Evolutionary conservation across 768 basidiomycete species (phyloP).

Genomic region (Lentinula guzmanii): DNA sequence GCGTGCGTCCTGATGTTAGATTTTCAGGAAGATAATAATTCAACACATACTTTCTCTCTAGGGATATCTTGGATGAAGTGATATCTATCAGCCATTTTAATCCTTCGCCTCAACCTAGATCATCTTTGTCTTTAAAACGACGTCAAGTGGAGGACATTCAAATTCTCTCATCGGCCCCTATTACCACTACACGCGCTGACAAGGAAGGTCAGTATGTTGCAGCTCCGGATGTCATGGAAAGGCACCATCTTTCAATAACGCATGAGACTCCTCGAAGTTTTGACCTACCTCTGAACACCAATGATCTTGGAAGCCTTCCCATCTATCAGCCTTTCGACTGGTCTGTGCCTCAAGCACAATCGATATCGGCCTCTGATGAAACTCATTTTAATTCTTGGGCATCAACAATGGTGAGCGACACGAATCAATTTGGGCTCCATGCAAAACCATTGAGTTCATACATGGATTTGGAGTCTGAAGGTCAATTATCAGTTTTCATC

Average conservation of each 20-base stretch:
- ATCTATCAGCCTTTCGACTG: not conserved
- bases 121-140: not conserved
- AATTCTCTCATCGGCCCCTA: not conserved
- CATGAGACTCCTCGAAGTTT: not conserved
- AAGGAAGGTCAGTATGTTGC: not conserved
- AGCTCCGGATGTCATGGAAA: not conserved
- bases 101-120: not conserved
- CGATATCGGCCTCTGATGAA: not conserved
- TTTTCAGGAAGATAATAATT: not conserved
- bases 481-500: not conserved
- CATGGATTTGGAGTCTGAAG: not conserved
- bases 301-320: conserved; percentile 1
- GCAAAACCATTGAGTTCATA: not conserved
- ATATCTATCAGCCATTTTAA: not conserved
- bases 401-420: not conserved
- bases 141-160: not conserved
- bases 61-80: not conserved
- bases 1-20: not conserved
- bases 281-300: not conserved
- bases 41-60: not conserved
- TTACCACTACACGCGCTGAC: not conserved
- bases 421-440: not conserved
- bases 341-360: not conserved
- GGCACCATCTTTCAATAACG: not conserved
- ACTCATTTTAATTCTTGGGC: not conserved